Evolutionary conservation across 2,329 filamentous ascomycete species (phyloP), one percentile per base, ranked within the genome.

Genomic region (Ceratocystis papillata): DNA sequence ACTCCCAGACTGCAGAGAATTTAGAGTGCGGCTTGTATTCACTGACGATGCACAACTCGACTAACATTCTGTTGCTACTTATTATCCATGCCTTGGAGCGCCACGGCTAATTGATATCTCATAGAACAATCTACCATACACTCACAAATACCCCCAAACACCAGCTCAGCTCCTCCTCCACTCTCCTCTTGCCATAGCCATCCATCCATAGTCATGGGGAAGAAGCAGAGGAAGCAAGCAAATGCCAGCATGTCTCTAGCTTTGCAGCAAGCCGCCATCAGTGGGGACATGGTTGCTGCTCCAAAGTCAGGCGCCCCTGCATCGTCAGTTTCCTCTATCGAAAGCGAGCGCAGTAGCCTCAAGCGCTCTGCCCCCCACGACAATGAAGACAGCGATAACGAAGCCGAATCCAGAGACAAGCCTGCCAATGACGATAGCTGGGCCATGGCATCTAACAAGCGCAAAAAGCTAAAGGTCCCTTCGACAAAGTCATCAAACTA

Each of bases 401-500:
- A 62, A 37, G 53, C 37, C 55, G 64, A 64, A 17, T 57, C 63
- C 55, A 50, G 63, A 41, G 67, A 59, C 25, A 45, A 28, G 44
- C 61, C 62, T 20, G 69, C 70, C 25, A 70, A 67, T 64, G 80
- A 78, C 57, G 76, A 73, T 64, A 80, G 77, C 57, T 86, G 83
- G 83, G 77, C 83, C 71, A 80, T 79, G 20, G 79, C 85, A 68
- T 78, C 79, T 22, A 79, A 79, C 25, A 76, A 79, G 20, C 76
- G 74, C 46, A 85, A 84, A 72, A 73, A 77, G 5, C 87, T 87
- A 74, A 87, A 86, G 75, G 73, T 82, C 1, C 84, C 84, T 1
- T 80, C 79, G 57, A 75, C 79, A 45, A 77, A 80, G 46, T 80
- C 79, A 3, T 79, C 76, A 67, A 82, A 81, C 70, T 87, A 87